Percentiles rank a stretch among this genome's conserved stretches.
phyloP scores from a whole-genome alignment of 129 eudicot species.

The Scalesia atractyloides region DNA sequence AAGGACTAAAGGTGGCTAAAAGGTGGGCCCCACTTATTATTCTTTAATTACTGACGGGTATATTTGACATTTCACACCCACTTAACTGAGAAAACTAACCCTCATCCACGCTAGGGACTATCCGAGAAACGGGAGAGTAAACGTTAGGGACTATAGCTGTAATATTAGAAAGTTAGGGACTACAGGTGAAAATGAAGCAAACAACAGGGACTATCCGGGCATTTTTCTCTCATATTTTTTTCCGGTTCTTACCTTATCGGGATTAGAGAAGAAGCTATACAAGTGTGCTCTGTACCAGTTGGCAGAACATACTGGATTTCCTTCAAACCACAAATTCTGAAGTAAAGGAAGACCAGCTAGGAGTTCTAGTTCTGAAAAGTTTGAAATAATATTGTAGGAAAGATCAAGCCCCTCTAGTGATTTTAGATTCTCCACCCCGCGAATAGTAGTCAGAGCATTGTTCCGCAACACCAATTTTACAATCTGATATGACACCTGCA shows the following conservation, averaged over 20 bases:
- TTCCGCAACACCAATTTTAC: constrained; percentile 88
- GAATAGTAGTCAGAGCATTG: constrained; percentile 77
- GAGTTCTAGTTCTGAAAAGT: constrained; percentile 69
- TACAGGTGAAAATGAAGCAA: too few relatives aligned
- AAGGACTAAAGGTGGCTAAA: too few relatives aligned
- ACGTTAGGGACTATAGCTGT: too few relatives aligned
- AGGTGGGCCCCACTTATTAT: too few relatives aligned
- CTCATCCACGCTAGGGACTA: too few relatives aligned
- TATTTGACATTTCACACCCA: too few relatives aligned
- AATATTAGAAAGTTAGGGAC: too few relatives aligned
- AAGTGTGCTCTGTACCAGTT: constrained; percentile 89
- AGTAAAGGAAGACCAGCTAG: constrained; percentile 70
- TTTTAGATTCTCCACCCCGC: constrained; percentile 74
- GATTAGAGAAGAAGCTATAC: constrained; percentile 69
- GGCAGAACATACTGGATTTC: constrained; percentile 85
- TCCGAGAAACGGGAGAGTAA: too few relatives aligned
- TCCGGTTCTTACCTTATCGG: constrained; percentile 57
- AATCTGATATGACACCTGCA: constrained; percentile 72
- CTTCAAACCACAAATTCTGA: constrained; percentile 79
- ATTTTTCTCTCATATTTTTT: background rate
- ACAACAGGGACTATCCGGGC: too few relatives aligned
- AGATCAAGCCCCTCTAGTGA: constrained; percentile 91
- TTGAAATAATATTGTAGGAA: constrained; percentile 86
- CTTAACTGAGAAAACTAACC: too few relatives aligned
- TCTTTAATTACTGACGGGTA: too few relatives aligned